Base-by-base conservation (phyloP, 768 basidiomycete genomes). In the Pleurotus cornucopiae region DNA sequence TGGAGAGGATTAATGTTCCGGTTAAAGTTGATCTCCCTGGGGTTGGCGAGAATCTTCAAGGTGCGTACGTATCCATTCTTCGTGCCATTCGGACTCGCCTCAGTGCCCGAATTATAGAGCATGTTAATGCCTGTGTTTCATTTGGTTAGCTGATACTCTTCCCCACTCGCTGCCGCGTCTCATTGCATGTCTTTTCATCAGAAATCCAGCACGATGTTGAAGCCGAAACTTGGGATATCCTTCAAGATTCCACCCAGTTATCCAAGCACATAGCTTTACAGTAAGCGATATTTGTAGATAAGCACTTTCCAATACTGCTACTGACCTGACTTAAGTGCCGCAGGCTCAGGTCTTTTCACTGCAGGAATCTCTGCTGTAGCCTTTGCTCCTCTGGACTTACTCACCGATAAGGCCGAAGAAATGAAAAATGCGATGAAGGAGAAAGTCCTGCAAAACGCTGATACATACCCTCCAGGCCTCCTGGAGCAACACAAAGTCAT, bases 31-130 rank as follows among this genome's bases (percentile, higher is more conserved):
- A 57, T 12, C 56, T 57, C 13, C 38, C 56, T 39, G 48, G 48
- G 3, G 56, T 57, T 16, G 56, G 56, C n/a, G 47, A 57, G 37
- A 57, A 57, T 34, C 18, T 48, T 14, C 56, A 49, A 30, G 47
- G 46, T 16, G n/a, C n/a, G 41, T 44, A 14, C 6, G 41, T 44
- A 6, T 21, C 41, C 14, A 16, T 38, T n/a, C 21, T 16, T 54
- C 12, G 21, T 16, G n/a, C 3, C 7, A n/a, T 14, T 34, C 30
- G 30, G 30, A 34, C 30, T 34, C 30, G 7, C 30, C 30, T 34
- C 30, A 34, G 9, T 3, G 30, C 30, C 30, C 9, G 30, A 34
- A 11, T 34, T 34, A 34, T 34, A 44, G 41, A 44, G 20, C 41
- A 44, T 44, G 20, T 21, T 6, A 44, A 44, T 13, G 41, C n/a